These are phyloP conservation scores for Anisogramma anomala DNA, from an alignment of 2,329 filamentous ascomycete species.

Conservation along the genomic window DNA sequence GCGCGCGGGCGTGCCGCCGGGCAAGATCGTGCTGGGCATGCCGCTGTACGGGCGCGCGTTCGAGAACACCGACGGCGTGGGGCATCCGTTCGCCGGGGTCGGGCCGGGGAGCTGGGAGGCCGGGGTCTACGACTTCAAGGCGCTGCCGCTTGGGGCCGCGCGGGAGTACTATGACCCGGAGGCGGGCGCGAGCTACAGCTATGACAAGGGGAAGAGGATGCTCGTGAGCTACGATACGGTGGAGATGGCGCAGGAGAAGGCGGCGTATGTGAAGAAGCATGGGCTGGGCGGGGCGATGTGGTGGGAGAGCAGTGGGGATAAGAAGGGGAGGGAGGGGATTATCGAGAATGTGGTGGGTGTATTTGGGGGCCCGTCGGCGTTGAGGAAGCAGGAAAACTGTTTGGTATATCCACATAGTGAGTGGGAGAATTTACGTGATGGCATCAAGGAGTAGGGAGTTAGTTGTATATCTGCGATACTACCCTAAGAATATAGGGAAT, in stretches of 20 bases:
- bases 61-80: conserved; percentile 63
- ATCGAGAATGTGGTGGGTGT: conserved; percentile 52
- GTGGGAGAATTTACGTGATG: conserved; percentile 57
- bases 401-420: conserved; percentile 53
- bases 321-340: conserved; percentile 51
- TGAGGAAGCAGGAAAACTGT: conserved; percentile 47
- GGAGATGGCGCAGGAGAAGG: conserved; percentile 56
- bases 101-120: conserved; percentile 76
- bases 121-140: conserved; percentile 83
- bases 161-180: conserved; percentile 52
- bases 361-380: conserved; percentile 39
- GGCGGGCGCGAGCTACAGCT: conserved; percentile 65
- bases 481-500: no score
- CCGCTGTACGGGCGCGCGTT: conserved; percentile 86
- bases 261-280: conserved; percentile 53
- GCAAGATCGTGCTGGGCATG: conserved; percentile 83
- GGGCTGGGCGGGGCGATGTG: conserved; percentile 87
- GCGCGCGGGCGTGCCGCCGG: conserved; percentile 50
- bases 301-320: conserved; percentile 85
- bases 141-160: conserved; percentile 57
- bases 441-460: conserved; percentile 36
- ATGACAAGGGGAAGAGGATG: conserved; percentile 47
- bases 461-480: background rate
- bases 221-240: conserved; percentile 75
- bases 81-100: conserved; percentile 56